These are phyloP conservation scores for Colletotrichum karsti DNA, from an alignment of 2,329 filamentous ascomycete genomes.

Conservation along the genomic window DNA sequence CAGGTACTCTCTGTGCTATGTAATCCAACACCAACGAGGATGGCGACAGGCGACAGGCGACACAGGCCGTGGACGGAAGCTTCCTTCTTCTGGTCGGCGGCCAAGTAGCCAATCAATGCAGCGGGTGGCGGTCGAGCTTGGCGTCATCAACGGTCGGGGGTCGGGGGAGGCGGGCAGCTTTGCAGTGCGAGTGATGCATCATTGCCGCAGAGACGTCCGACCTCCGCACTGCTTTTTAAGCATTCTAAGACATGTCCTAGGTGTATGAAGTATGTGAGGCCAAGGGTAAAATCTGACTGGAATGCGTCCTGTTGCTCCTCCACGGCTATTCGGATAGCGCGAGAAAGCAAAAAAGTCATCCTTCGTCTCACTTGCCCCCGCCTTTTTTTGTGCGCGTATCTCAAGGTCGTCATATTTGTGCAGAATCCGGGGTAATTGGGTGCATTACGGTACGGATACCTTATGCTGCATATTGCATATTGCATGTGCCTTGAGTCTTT, in stretches of 20 bases:
- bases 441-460: no score
- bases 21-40: no score
- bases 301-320: constrained; percentile 27
- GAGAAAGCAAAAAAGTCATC: constrained; percentile 40
- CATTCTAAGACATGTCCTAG: neutral
- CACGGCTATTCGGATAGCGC: constrained; percentile 46
- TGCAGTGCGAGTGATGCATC: constrained; percentile 14
- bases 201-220: constrained; percentile 20
- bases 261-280: neutral
- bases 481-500: neutral
- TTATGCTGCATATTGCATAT: neutral
- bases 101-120: constrained; percentile 1
- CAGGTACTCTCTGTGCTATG: no score
- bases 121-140: constrained; percentile 12
- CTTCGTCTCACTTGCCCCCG: constrained; percentile 41
- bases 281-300: constrained; percentile 7
- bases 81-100: constrained; percentile 8
- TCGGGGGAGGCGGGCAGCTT: constrained; percentile 1
- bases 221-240: constrained; percentile 1
- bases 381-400: neutral
- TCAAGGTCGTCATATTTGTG: constrained; percentile 23
- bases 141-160: constrained; percentile 25
- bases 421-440: constrained; percentile 18
- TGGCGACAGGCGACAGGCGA: neutral
- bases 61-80: constrained; percentile 1